Base-by-base conservation (phyloP, 202 grass and related monocot genomes). In the Schoenoplectus triqueter region DNA sequence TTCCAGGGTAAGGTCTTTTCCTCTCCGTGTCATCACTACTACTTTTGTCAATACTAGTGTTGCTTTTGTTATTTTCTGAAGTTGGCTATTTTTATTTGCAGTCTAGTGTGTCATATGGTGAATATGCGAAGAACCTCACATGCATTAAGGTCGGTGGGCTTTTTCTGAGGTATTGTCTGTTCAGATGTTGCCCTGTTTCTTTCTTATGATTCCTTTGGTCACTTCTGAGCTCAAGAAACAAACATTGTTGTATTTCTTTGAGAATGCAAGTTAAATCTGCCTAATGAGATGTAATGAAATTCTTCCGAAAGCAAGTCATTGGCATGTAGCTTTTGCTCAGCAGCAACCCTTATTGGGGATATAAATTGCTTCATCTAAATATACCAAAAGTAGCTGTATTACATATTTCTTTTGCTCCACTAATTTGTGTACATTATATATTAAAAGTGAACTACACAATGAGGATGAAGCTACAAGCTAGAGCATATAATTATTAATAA, bases 91-190 rank as follows among this genome's bases (percentile, higher is more conserved):
- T 6, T 78, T 61, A 57, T 79, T 6, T 78, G 39, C 90, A 99
- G 96, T 91, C 96, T 69, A 99, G 96, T 65, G 5, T 96, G 84
- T 92, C 93, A 63, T 89, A 94, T 79, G 89, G 96, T 8, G 96
- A 89, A 85, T 89, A 48, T 90, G 89, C 90, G 15, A 99, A 94
- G 70, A 96, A 90, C 70, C 91, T 99, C 76, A 91, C 93, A 76
- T 93, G 87, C 90, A 99, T 99, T 86, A 91, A 91, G 66, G 86
- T 96, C 0, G 92, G 91, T 56, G 96, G 96, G 44, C 62, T 99
- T 60, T 99, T 99, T 86, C 82, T 99, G 82, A 99, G 96, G 96
- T 98, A 94, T 83, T 31, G 22, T 49, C 80, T 52, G 10, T 87
- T 62, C 19, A 70, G 51, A 57, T 31, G 57, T 59, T 57, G 22